Evolutionary conservation across 768 basidiomycete species (phyloP), one percentile per base, ranked within the genome.

Genomic region (Kwoniella dejecticola): DNA sequence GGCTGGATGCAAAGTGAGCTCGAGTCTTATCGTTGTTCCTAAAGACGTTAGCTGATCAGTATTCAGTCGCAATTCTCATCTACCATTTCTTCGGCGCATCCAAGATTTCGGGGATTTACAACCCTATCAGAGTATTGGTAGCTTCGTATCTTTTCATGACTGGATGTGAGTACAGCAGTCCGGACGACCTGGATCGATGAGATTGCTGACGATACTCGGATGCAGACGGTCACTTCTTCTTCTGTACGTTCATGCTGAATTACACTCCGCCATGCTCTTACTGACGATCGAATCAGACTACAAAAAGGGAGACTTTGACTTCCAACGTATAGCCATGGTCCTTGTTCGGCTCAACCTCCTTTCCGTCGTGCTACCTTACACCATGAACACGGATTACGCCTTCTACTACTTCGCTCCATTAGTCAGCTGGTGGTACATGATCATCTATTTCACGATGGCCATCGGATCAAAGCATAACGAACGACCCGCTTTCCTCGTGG

Each of bases 1-100:
- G 92, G 92, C 2, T 96, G 92, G 92, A 96, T 96, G 92, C 92
- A 96, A 82, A 83, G 91, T 91, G 71, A 57, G 88, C 69, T 3
- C n/a, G n/a, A n/a, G n/a, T n/a, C n/a, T n/a, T 11, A n/a, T 44
- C 38, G 78, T 21, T 29, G 21, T 27, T 10, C 8, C 31, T 41
- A 56, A n/a, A 17, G 19, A 42, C 5, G 5, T 12, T 13, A 26
- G 56, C 64, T 67, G 56, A 67, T 45, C 12, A 23, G 26, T 27
- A 15, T 13, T 52, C 62, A 93, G 91, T 93, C 69, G 86, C 84
- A 17, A 91, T 96, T 66, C 83, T 96, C n/a, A 86, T 93, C 70
- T 95, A 96, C 73, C 92, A 95, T 79, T 92, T 92, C 78, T 79
- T 88, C 41, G 89, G 89, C 21, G 92, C 88, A n/a, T 92, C 91